phyloP scores from a whole-genome alignment of 2,329 filamentous ascomycete genomes.

The Venturiaceae sp. region DNA sequence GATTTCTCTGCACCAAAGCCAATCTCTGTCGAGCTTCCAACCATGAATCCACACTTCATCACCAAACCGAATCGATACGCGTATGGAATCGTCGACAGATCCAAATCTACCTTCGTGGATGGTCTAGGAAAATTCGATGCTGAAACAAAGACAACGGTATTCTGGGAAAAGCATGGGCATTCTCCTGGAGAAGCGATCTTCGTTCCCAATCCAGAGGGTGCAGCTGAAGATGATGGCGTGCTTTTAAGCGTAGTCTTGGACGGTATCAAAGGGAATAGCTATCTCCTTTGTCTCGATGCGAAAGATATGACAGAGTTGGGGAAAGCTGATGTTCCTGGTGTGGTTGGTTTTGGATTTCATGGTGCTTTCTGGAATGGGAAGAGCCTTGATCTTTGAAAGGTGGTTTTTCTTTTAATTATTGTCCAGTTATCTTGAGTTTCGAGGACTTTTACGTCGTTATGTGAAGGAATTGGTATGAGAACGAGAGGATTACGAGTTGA shows the following conservation, averaged over 20 bases:
- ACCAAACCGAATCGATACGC: constrained; percentile 49
- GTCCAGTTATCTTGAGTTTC: no score
- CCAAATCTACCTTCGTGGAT: constrained; percentile 52
- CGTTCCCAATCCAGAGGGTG: constrained; percentile 40
- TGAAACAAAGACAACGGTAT: constrained; percentile 36
- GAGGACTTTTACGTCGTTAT: no score
- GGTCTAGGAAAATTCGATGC: constrained; percentile 57
- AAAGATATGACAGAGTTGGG: constrained; percentile 54
- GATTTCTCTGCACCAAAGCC: constrained; percentile 43
- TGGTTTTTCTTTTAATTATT: no score
- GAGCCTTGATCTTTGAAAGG: neutral
- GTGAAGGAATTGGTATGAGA: no score
- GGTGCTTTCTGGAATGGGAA: constrained; percentile 25
- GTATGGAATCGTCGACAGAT: constrained; percentile 48
- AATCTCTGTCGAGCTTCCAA: constrained; percentile 50
- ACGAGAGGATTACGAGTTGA: no score
- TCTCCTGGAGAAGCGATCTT: constrained; percentile 64
- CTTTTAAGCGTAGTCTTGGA: constrained; percentile 56
- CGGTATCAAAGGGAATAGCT: constrained; percentile 48
- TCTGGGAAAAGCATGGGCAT: constrained; percentile 52
- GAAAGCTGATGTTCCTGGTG: constrained; percentile 51
- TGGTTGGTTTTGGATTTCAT: constrained; percentile 57
- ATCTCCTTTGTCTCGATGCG: constrained; percentile 56
- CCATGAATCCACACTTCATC: constrained; percentile 49
- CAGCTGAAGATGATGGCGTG: constrained; percentile 53